Evolutionary conservation across 192 early-diverging fungal species (phyloP), one percentile per base, ranked within the genome.

Genomic region (Rhizoclosmatium sp.): DNA sequence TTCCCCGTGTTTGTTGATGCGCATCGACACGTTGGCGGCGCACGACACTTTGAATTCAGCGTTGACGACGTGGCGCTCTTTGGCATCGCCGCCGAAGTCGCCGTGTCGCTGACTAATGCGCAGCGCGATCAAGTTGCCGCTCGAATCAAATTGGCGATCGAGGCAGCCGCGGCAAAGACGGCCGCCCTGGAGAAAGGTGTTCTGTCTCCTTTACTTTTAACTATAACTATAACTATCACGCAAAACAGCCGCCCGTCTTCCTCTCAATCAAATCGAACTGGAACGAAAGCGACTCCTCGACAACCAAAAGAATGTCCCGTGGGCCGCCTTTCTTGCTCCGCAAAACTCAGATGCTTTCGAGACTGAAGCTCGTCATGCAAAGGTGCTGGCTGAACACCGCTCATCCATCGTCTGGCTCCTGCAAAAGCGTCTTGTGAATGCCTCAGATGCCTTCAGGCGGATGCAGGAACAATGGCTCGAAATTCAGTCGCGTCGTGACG

Each of bases 391-490:
- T 19, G 84, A 85, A 65, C 84, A 83, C 48, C 79, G 82, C 16
- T 56, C 46, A 19, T 31, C 73, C 12, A 71, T 86, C 12, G 68
- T 86, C 12, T 86, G 85, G 85, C 46, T 82, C 21, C 58, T 86
- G 10, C 80, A 79, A 65, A 80, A 78, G 73, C 42, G 76, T 7
- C 71, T 86, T 19, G 77, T 84, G 75, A 64, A 80, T 42, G 81
- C 71, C 7, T 86, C 82, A 4, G 42, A 59, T n/a, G 10, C 79
- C 0, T 75, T 80, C 44, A 81, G 75, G 76, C 51, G 71, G 21
- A 75, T 86, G 75, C 82, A 84, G 73, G 81, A 84, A 70, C 31
- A 59, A 23, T 54, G 83, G 71, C 21, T 84, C 46, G 64, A 78
- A 51, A 56, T 69, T 21, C 56, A 75, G 42, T n/a, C 68, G 10